phyloP scores from a whole-genome alignment of 352 stramenopile species.

The Elongisporangium anandrum region DNA sequence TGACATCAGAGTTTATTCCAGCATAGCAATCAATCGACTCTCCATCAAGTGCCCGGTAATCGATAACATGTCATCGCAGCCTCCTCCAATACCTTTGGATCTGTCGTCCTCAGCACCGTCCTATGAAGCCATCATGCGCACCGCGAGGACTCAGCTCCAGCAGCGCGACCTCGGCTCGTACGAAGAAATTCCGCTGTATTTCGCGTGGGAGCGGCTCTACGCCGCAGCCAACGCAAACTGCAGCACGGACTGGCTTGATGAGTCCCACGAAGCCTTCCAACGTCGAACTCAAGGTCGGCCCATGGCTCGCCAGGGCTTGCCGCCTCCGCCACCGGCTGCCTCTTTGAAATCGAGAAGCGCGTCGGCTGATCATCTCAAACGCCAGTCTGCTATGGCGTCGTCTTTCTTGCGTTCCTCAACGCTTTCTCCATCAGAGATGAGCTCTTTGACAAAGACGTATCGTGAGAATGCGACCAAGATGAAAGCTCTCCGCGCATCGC shows the following conservation, averaged over 20 bases:
- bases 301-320: slow-evolving; percentile 23
- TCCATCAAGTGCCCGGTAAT: background rate
- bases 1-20: background rate
- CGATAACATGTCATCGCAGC: background rate
- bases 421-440: slow-evolving; percentile 3
- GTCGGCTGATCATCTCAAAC: background rate
- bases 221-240: slow-evolving; percentile 35
- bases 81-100: background rate
- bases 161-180: slow-evolving; percentile 40
- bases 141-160: slow-evolving; percentile 24
- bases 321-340: slow-evolving; percentile 18
- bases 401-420: slow-evolving; percentile 27
- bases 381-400: slow-evolving; percentile 22
- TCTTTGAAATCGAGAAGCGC: slow-evolving; percentile 15
- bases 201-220: slow-evolving; percentile 50
- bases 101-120: slow-evolving; percentile 5
- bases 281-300: slow-evolving; percentile 28
- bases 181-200: slow-evolving; percentile 49
- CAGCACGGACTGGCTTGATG: slow-evolving; percentile 37
- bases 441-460: slow-evolving; percentile 9
- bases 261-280: slow-evolving; percentile 23
- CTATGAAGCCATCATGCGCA: slow-evolving; percentile 33
- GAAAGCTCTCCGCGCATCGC: slow-evolving; percentile 2
- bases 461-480: slow-evolving; percentile 8
- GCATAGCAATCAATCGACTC: background rate